Percentiles rank a stretch among this genome's conserved stretches.
Evolutionary conservation across 2,329 filamentous ascomycete species (phyloP).

Genomic region (Colletotrichum echinochloae): DNA sequence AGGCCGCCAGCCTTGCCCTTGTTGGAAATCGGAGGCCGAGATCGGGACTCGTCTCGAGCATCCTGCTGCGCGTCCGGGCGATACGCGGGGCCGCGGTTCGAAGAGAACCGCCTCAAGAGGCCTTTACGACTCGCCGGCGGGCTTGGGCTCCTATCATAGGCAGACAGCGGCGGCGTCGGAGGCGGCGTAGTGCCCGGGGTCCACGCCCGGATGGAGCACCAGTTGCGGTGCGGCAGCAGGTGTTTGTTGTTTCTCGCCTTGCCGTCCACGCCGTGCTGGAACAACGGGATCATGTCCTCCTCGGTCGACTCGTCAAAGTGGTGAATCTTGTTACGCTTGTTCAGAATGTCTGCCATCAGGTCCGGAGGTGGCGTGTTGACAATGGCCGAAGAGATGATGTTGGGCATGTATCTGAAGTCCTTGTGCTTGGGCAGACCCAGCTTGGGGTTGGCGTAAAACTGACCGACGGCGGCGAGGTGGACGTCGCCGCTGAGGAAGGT

Average conservation of each 20-base stretch:
- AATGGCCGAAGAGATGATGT: constrained; percentile 93
- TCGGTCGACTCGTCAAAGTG: constrained; percentile 83
- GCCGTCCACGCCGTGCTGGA: constrained; percentile 88
- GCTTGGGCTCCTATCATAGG: constrained; percentile 57
- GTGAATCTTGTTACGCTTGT: constrained; percentile 88
- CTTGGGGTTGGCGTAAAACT: constrained; percentile 94
- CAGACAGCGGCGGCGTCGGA: constrained; percentile 69
- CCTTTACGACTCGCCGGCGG: constrained; percentile 52
- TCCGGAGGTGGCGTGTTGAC: constrained; percentile 91
- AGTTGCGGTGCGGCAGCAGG: constrained; percentile 90
- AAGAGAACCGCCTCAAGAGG: constrained; percentile 61
- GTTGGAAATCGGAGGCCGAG: constrained; percentile 63
- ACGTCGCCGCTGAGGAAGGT: constrained; percentile 96
- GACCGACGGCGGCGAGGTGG: constrained; percentile 89
- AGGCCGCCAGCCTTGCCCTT: constrained; percentile 44
- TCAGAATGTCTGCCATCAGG: constrained; percentile 89
- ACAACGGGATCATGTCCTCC: constrained; percentile 96
- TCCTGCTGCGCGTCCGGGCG: constrained; percentile 53
- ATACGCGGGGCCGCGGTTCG: constrained; percentile 51
- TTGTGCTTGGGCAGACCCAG: constrained; percentile 83
- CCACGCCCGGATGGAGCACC: constrained; percentile 93
- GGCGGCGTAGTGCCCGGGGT: constrained; percentile 81
- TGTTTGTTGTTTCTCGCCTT: constrained; percentile 92
- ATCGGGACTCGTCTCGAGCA: constrained; percentile 44
- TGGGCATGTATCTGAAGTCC: constrained; percentile 97